Conservation (phyloP, 768 basidiomycete species). For the Trametopsis cervina region DNA sequence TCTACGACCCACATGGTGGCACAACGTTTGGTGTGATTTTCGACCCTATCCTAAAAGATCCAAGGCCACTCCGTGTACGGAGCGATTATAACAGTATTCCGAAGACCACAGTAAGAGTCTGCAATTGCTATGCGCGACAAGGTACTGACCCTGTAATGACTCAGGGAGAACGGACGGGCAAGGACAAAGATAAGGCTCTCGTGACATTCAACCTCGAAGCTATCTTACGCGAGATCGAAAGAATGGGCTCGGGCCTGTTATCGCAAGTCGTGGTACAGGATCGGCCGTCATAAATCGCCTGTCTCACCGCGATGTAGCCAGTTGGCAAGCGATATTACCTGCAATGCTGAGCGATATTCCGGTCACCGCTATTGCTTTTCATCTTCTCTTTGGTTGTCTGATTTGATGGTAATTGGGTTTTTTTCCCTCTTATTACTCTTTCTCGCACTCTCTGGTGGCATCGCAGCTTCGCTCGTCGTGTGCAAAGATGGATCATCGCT, state of each 20-base stretch:
- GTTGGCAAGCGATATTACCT: no score
- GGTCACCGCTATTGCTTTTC: no score
- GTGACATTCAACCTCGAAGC: slow-evolving; percentile 63
- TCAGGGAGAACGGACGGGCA: slow-evolving; percentile 18
- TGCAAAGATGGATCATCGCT: no score
- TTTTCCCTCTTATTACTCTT: no score
- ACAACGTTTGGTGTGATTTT: slow-evolving; percentile 76
- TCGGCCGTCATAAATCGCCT: background rate
- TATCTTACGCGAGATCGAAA: slow-evolving; percentile 67
- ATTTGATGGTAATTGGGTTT: no score
- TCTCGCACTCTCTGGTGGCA: no score
- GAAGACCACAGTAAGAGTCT: slow-evolving; percentile 23
- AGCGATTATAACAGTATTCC: slow-evolving; percentile 76
- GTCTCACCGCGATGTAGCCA: background rate
- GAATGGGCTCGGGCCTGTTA: slow-evolving; percentile 67
- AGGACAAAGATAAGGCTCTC: slow-evolving; percentile 43
- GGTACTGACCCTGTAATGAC: background rate
- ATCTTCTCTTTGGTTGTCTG: no score
- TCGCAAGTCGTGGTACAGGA: slow-evolving; percentile 23
- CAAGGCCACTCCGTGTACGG: slow-evolving; percentile 71
- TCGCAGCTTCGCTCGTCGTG: no score
- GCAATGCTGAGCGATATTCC: no score
- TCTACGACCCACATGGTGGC: slow-evolving; percentile 81
- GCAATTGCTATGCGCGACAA: background rate
- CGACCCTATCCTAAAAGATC: slow-evolving; percentile 63